Percentiles rank a stretch among this genome's conserved stretches.
These are phyloP conservation scores for Cylindricascospora bacillispora DNA, from an alignment of 1,139 yeast genomes.

Conservation along the genomic window DNA sequence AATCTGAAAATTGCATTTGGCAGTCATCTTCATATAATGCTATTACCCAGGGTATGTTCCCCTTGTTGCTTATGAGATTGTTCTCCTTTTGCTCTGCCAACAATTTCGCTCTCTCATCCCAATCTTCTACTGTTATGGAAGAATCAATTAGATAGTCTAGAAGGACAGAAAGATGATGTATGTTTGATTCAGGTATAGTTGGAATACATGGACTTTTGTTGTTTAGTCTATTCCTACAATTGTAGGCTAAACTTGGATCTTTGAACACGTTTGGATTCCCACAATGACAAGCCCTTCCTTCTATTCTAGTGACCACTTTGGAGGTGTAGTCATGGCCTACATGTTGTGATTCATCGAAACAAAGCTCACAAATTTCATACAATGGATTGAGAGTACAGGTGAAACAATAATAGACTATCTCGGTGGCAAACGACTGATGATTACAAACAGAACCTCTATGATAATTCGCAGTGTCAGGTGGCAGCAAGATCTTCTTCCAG, in stretches of 20 bases:
- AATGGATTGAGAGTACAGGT: conserved; percentile 25
- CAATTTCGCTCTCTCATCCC: neutral
- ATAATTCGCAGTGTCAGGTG: conserved; percentile 6
- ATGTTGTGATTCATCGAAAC: conserved; percentile 64
- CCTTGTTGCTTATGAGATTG: neutral
- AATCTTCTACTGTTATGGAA: neutral
- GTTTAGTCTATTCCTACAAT: conserved; percentile 41
- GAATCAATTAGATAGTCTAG: neutral
- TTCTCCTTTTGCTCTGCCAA: neutral
- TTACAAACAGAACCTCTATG: conserved; percentile 20
- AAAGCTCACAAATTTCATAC: conserved; percentile 49
- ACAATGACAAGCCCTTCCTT: conserved; percentile 93
- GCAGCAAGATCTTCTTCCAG: conserved; percentile 10
- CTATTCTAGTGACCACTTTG: conserved; percentile 62
- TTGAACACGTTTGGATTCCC: conserved; percentile 66
- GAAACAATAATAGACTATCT: conserved; percentile 23
- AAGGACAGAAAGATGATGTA: conserved; percentile 1
- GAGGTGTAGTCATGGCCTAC: conserved; percentile 64
- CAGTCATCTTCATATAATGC: conserved; percentile 21
- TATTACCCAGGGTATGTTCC: conserved; percentile 1
- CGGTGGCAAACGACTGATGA: conserved; percentile 18
- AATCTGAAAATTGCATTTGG: conserved; percentile 16
- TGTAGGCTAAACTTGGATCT: conserved; percentile 10
- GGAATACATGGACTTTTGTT: no score
- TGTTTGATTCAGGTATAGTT: conserved; percentile 6